Base-by-base conservation (phyloP, 202 grass and related monocot species). In the Cymbopogon flexuosus region DNA sequence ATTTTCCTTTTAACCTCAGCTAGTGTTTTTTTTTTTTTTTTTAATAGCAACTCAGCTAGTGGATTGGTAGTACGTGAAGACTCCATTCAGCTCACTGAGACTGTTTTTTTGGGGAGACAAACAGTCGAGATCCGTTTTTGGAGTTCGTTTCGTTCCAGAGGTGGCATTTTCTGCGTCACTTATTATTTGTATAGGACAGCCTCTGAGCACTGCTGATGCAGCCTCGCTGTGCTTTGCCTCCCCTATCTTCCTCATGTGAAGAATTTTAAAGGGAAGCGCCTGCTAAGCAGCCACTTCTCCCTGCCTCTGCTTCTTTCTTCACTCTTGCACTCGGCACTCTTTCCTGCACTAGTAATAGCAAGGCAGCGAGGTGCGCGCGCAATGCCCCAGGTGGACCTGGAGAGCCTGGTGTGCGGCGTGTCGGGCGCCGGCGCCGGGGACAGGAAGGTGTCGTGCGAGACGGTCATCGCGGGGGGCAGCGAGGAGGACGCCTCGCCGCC, bases 401-500 rank as follows among this genome's bases (percentile, higher is more conserved):
- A 90, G 77, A 84, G 72, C 51, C 60, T 88, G 79, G 85, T 89
- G 63, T 89, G 85, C 75, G 68, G 84, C 64, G 84, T 78, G 77
- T 34, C 85, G 9, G 85, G 77, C 73, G 75, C 78, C 7, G 85
- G 76, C 64, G 85, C 69, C 62, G 85, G 87, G 19, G 85, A 86
- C 68, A 70, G 83, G 60, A 97, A 86, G 89, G 84, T 97, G 79
- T 83, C 82, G 24, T 89, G 94, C 87, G 92, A 90, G 78, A 94
- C 84, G 37, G 79, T 87, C 74, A 84, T 84, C 71, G 68, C 73
- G 6, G 84, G 63, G 13, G 24, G 62, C 46, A 70, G 73, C 30
- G 89, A 62, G 42, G 83, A 84, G 42, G 83, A 84, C n/a, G 82
- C 47, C 1, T 83, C 83, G 58, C 62, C 80, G 10, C 69, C 83